A percentile compares a stretch with the other conserved stretches of the same genome.
phyloP scores from a whole-genome alignment of 2,329 filamentous ascomycete species.

The Diaporthe helianthi region DNA sequence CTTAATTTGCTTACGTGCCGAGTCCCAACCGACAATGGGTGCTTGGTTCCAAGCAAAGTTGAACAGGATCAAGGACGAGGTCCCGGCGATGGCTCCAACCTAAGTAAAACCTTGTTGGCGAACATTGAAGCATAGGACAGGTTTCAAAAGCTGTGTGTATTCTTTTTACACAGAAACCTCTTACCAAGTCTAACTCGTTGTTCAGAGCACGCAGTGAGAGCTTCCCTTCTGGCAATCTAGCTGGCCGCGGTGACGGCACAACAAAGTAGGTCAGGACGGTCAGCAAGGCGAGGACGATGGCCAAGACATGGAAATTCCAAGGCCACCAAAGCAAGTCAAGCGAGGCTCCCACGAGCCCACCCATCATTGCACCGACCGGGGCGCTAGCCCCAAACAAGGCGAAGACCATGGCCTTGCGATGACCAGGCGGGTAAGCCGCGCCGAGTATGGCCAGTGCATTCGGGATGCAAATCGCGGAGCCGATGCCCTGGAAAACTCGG shows the following conservation, averaged over 20 bases:
- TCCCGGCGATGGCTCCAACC: conserved; percentile 46
- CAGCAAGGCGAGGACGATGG: conserved; percentile 38
- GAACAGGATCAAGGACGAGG: conserved; percentile 59
- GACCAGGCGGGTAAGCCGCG: conserved; percentile 52
- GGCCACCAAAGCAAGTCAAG: conserved; percentile 43
- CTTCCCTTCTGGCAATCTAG: not conserved
- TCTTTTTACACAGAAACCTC: not conserved
- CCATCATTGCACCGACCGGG: conserved; percentile 38
- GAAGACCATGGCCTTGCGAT: conserved; percentile 46
- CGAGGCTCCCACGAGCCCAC: conserved; percentile 42
- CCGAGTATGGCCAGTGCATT: conserved; percentile 65
- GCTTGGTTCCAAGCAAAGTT: conserved; percentile 69
- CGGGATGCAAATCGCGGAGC: conserved; percentile 61
- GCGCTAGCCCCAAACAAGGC: conserved; percentile 46
- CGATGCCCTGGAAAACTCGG: conserved; percentile 59
- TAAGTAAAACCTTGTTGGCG: not conserved
- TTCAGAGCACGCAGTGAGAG: conserved; percentile 30
- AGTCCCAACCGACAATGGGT: conserved; percentile 57
- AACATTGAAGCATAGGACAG: no score
- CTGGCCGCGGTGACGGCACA: conserved; percentile 34
- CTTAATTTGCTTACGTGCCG: no score
- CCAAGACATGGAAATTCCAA: conserved; percentile 42
- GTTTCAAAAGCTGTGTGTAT: not conserved
- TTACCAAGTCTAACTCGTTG: conserved; percentile 39
- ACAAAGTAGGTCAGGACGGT: conserved; percentile 37